Evolutionary conservation across 495 filamentous ascomycete genomes (phyloP).

Genomic region (Daldinia decipiens): DNA sequence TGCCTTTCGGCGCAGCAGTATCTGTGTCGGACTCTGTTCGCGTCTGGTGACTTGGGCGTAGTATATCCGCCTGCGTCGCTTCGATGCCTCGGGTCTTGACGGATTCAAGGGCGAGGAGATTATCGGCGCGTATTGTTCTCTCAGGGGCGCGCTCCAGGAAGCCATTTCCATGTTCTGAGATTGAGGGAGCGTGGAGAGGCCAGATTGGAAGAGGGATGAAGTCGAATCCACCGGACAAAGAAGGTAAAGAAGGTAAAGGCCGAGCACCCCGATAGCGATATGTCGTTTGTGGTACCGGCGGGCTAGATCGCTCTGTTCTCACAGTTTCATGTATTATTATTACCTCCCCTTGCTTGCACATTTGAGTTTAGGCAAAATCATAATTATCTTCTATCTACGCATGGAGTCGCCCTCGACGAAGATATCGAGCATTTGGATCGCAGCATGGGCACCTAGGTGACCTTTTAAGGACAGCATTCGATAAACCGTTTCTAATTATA

Average conservation of each 20-base stretch:
- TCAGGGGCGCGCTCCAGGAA: slow-evolving; percentile 18
- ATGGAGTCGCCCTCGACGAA: not conserved
- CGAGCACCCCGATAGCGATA: not conserved
- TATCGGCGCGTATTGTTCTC: slow-evolving; percentile 25
- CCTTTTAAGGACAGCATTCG: not conserved
- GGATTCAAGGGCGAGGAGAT: slow-evolving; percentile 38
- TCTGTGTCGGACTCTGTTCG: slow-evolving; percentile 46
- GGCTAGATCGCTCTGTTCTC: slow-evolving; percentile 27
- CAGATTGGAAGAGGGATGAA: not conserved
- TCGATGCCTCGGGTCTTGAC: slow-evolving; percentile 20
- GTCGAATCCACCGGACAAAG: slow-evolving; percentile 1
- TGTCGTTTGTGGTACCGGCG: slow-evolving; percentile 4
- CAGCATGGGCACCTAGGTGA: not conserved
- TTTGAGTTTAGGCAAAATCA: not conserved
- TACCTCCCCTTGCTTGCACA: slow-evolving; percentile 27
- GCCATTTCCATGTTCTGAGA: slow-evolving; percentile 18
- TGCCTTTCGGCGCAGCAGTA: slow-evolving; percentile 50
- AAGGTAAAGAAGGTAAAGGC: not conserved
- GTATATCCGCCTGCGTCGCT: slow-evolving; percentile 10
- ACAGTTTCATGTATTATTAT: slow-evolving; percentile 22
- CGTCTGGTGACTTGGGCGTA: slow-evolving; percentile 11
- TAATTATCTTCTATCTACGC: not conserved
- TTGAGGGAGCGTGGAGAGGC: slow-evolving; percentile 2
- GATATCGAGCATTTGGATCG: not conserved
- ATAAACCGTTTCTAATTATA: not conserved